Evolutionary conservation across 352 stramenopile genomes (phyloP), one percentile per base, ranked within the genome.

Genomic region (Phytophthora melonis): DNA sequence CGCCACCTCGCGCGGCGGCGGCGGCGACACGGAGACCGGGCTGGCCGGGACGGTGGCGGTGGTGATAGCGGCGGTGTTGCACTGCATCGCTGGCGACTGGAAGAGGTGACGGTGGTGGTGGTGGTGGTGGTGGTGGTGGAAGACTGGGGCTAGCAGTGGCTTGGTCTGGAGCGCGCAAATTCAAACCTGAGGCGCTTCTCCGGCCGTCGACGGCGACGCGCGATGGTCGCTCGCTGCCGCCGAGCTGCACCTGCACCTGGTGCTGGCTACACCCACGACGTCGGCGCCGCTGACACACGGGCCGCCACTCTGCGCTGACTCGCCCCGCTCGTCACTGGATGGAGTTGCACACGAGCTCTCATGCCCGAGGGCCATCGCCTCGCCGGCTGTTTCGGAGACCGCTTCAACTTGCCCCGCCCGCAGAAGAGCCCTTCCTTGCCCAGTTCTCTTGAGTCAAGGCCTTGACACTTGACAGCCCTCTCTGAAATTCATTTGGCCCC

Each of bases 1-100:
- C 25, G 85, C 85, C 30, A 89, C 83, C 32, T 92, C 85, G 30
- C 82, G 78, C n/a, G 75, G 63, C 41, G 41, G 41, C 21, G 45
- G 10, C 21, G 47, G 10, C 11, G 36, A 43, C 36, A 16, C 36
- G 36, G 36, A 43, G 36, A 5, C 10, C 10, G 8, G 5, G 36
- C 11, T 18, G 36, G 0, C 11, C 0, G 34, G 34, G 11, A 11
- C 16, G 36, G 1, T 18, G 36, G 11, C 3, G 36, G 11, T 16
- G 7, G 39, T 57, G 47, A 23, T 13, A 3, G 23, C 18, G 49
- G 10, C 66, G 36, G 39, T 63, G 18, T 49, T 67, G 58, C 59
- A 72, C 58, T 80, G 74, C 69, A 80, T 78, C 19, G 13, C 16
- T 41, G 49, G 32, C 8, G 9, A 8, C 1, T 39, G 39, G 11